phyloP scores from a whole-genome alignment of 202 grass and related monocot species.

The Schoenoplectus triqueter region DNA sequence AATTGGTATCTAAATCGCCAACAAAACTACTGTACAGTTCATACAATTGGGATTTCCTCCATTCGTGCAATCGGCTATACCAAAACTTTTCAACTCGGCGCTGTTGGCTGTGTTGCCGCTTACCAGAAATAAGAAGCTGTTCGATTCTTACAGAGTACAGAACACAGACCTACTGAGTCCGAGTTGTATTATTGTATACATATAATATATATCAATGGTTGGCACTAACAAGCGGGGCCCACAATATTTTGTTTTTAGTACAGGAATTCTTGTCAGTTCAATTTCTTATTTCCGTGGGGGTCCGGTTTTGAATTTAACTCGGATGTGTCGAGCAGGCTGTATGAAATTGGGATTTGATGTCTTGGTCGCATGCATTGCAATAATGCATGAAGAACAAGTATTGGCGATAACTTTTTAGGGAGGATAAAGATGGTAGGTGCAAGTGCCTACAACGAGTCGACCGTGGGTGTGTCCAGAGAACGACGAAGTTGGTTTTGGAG shows the following conservation, averaged over 20 bases:
- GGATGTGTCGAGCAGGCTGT: background rate
- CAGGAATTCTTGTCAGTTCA: background rate
- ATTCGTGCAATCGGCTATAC: background rate
- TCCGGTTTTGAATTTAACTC: background rate
- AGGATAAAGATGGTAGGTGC: background rate
- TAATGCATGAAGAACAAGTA: conserved; percentile 23
- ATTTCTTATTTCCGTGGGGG: background rate
- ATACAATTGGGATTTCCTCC: background rate
- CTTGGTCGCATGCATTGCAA: conserved; percentile 28
- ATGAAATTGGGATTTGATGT: conserved; percentile 36
- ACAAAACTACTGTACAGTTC: background rate
- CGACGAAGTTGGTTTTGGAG: conserved; percentile 10
- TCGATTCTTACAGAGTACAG: background rate
- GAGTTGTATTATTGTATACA: too few relatives aligned
- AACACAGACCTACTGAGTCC: background rate
- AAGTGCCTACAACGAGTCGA: background rate
- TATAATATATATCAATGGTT: too few relatives aligned
- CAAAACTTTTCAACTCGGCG: background rate
- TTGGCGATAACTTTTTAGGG: background rate
- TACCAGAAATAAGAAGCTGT: background rate
- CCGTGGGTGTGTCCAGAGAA: background rate
- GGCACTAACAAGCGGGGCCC: too few relatives aligned
- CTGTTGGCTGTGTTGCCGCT: background rate
- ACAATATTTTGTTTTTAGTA: background rate
- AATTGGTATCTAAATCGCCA: background rate